Conservation (phyloP, 352 stramenopile genomes). For the Phytopythium oedochilum region DNA sequence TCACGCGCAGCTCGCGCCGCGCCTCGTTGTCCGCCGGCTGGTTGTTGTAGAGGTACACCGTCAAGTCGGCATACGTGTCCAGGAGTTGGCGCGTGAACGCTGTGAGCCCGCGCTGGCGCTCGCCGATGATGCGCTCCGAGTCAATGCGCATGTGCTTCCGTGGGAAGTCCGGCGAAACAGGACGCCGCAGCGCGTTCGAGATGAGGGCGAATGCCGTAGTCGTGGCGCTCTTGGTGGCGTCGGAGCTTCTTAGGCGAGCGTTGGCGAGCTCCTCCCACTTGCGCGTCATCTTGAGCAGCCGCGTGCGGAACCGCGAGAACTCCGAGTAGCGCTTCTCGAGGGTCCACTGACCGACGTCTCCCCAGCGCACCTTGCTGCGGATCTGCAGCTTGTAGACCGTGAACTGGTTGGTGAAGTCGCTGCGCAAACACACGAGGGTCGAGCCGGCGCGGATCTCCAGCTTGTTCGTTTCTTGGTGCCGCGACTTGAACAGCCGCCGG, state of each 20-base stretch:
- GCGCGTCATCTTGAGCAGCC: constrained; percentile 33
- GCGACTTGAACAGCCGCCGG: constrained; percentile 53
- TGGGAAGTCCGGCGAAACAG: constrained; percentile 38
- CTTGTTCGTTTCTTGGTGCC: constrained; percentile 41
- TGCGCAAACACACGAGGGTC: constrained; percentile 13
- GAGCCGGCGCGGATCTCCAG: constrained; percentile 36
- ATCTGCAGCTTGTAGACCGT: constrained; percentile 60
- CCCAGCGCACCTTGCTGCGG: constrained; percentile 20
- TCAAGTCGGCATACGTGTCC: constrained; percentile 42
- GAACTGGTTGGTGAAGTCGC: constrained; percentile 18
- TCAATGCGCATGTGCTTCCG: constrained; percentile 43
- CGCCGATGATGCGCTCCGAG: constrained; percentile 29
- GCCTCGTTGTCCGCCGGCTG: constrained; percentile 16
- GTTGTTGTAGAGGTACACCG: constrained; percentile 34
- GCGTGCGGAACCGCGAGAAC: constrained; percentile 33
- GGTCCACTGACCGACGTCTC: constrained; percentile 32
- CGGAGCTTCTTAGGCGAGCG: constrained; percentile 18
- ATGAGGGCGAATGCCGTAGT: constrained; percentile 33
- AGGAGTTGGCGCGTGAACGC: constrained; percentile 45
- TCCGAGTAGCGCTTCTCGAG: constrained; percentile 60
- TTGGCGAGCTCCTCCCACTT: constrained; percentile 27
- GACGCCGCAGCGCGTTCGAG: constrained; percentile 40
- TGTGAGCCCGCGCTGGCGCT: constrained; percentile 29
- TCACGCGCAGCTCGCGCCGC: constrained; percentile 15
- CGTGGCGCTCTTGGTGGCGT: constrained; percentile 7